Evolutionary conservation across 345 rosid genomes (phyloP), one percentile per base, ranked within the genome.

Genomic region (Gossypium stocksii): DNA sequence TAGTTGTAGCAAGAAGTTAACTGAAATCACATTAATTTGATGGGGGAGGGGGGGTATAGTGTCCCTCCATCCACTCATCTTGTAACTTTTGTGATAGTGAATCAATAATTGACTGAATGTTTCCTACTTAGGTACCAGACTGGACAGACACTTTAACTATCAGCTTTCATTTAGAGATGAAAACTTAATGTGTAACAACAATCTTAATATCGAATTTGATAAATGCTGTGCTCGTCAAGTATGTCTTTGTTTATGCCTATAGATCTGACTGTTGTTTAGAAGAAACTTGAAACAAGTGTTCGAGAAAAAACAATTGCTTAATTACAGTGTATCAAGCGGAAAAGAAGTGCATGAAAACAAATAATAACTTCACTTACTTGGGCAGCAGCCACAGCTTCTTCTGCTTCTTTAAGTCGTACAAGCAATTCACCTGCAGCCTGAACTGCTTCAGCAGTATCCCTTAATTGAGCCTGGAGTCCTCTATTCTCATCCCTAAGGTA

Each of bases 401-500:
- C 98, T 69, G 98, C 91, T 85, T 96, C 98, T 83, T 89, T 96
- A 71, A 96, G 92, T 79, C 98, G 85, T 72, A 88, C 97, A 64
- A 96, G 97, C 69, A 96, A 81, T 81, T 96, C 99, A 12, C 99
- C 93, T 2, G 98, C 98, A 10, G 99, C 98, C 78, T 93, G 90
- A 74, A 93, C 98, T 75, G 99, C 99, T 85, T 93, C 97, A 75
- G 95, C 97, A 68, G 98, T 96, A 80, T 96, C 99, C 73, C 88
- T 87, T 78, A 96, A 74, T 76, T 91, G 99, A 79, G 95, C 80
- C 79, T 93, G 89, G 82, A 96, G 97, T 65, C 89, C 94, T 80
- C 77, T 88, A 79, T 86, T 96, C 79, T 96, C 99, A 76, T 90
- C 98, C 79, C 93, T 90, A 45, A 93, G 82, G 72, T 91, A 90